Conservation (phyloP, 148 eudicot species). For the Rhododendron simsii region DNA sequence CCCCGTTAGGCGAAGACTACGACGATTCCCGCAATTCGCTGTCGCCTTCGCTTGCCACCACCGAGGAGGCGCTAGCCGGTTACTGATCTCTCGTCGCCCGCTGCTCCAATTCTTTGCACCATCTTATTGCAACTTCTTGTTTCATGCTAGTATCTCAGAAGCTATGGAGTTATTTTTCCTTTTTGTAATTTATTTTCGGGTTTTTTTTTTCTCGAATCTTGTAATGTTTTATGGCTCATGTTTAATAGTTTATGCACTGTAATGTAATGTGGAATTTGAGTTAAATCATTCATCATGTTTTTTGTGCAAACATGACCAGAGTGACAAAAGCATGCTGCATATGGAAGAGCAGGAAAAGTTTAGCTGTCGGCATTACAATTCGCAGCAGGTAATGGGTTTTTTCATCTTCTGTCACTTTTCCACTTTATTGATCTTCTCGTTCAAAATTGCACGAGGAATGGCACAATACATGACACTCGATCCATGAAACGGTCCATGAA, state of each 20-base stretch:
- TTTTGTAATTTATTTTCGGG: neutral
- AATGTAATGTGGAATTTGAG: constrained; percentile 6
- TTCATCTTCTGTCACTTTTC: neutral
- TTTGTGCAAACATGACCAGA: neutral
- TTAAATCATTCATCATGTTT: neutral
- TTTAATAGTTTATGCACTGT: neutral
- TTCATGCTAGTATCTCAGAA: neutral
- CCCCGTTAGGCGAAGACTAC: constrained; percentile 82
- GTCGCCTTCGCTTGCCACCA: constrained; percentile 74
- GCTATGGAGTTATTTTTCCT: neutral
- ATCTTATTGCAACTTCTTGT: constrained; percentile 32
- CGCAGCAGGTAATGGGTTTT: neutral
- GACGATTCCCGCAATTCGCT: constrained; percentile 84
- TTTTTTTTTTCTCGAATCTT: neutral
- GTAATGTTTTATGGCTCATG: constrained; percentile 15
- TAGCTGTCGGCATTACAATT: neutral
- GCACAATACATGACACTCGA: too few species aligned
- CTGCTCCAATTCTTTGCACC: constrained; percentile 10
- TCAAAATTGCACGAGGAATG: neutral
- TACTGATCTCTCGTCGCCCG: constrained; percentile 18
- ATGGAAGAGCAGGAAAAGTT: neutral
- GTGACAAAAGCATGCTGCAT: neutral
- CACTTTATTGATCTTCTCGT: neutral
- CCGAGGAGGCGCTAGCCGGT: constrained; percentile 50
- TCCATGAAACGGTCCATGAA: too few species aligned